Evolutionary conservation across 2,329 filamentous ascomycete genomes (phyloP).

Genomic region (Botrytis aclada): DNA sequence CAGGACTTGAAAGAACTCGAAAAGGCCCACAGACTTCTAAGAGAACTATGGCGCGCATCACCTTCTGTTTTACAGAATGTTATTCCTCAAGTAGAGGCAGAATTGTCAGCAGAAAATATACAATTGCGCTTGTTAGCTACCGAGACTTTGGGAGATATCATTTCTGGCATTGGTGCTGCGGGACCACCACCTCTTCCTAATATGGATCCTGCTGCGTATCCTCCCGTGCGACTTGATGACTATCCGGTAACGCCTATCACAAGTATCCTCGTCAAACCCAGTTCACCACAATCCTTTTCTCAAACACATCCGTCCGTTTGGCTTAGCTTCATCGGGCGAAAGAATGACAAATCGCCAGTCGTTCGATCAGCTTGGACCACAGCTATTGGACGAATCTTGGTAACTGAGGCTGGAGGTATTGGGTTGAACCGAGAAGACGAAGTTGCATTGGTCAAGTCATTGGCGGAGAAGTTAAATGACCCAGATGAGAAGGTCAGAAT

Average conservation of each 20-base stretch:
- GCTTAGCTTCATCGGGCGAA: constrained; percentile 77
- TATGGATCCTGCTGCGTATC: constrained; percentile 81
- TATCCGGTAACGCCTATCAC: constrained; percentile 52
- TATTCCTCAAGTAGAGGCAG: constrained; percentile 87
- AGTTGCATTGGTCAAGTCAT: constrained; percentile 64
- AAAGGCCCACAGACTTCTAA: constrained; percentile 84
- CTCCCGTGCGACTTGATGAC: constrained; percentile 65
- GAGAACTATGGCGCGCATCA: constrained; percentile 90
- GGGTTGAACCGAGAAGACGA: constrained; percentile 84
- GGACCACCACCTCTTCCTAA: constrained; percentile 71
- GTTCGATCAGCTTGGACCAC: constrained; percentile 87
- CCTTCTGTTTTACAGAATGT: constrained; percentile 89
- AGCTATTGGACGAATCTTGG: constrained; percentile 77
- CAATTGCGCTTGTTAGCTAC: constrained; percentile 84
- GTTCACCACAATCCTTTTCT: constrained; percentile 85
- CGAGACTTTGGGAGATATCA: constrained; percentile 92
- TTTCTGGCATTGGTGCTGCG: constrained; percentile 87
- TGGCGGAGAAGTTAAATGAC: constrained; percentile 81
- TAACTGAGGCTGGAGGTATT: constrained; percentile 88
- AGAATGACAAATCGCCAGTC: constrained; percentile 78
- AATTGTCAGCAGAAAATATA: constrained; percentile 85
- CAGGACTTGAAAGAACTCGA: constrained; percentile 82
- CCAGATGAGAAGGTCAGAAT: constrained; percentile 87
- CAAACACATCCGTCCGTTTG: constrained; percentile 78
- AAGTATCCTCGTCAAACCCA: constrained; percentile 72